Evolutionary conservation across 1,139 yeast genomes (phyloP).

Genomic region (Geotrichum phurueaensis): DNA sequence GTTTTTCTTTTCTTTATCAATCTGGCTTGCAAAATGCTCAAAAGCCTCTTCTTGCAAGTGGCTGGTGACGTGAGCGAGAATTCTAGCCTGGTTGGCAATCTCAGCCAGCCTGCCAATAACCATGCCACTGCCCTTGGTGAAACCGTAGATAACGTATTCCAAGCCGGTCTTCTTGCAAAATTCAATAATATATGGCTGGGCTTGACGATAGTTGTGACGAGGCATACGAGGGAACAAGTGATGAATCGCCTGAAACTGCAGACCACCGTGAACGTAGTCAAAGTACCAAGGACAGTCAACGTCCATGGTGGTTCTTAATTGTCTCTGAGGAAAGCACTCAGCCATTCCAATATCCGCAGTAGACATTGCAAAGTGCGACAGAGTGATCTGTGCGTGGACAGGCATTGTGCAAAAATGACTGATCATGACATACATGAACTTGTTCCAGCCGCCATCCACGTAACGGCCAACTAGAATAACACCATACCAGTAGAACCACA

Average conservation of each 20-base stretch:
- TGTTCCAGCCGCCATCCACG: slow-evolving; percentile 47
- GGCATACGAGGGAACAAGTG: slow-evolving; percentile 88
- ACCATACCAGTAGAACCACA: slow-evolving; percentile 75
- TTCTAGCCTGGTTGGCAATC: slow-evolving; percentile 71
- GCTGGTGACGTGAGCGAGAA: slow-evolving; percentile 62
- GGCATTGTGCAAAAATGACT: slow-evolving; percentile 81
- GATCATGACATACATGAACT: slow-evolving; percentile 57
- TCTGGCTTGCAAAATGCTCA: slow-evolving; percentile 8
- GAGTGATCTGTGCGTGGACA: slow-evolving; percentile 85
- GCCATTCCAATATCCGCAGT: slow-evolving; percentile 77
- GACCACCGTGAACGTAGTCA: slow-evolving; percentile 86
- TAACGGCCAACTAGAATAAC: slow-evolving; percentile 52
- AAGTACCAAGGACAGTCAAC: slow-evolving; percentile 92
- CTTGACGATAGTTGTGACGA: slow-evolving; percentile 72
- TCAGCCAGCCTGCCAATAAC: slow-evolving; percentile 68
- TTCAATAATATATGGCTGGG: slow-evolving; percentile 63
- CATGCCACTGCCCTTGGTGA: slow-evolving; percentile 65
- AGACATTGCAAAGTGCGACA: slow-evolving; percentile 91
- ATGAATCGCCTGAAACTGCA: slow-evolving; percentile 87
- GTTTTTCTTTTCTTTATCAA: slow-evolving; percentile 12
- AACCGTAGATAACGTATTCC: slow-evolving; percentile 78
- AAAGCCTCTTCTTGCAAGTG: slow-evolving; percentile 27
- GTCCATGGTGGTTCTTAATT: slow-evolving; percentile 88
- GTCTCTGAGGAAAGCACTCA: slow-evolving; percentile 78
- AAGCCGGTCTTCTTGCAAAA: slow-evolving; percentile 77